phyloP scores from a whole-genome alignment of 2,329 filamentous ascomycete genomes.

The Capronia coronata region DNA sequence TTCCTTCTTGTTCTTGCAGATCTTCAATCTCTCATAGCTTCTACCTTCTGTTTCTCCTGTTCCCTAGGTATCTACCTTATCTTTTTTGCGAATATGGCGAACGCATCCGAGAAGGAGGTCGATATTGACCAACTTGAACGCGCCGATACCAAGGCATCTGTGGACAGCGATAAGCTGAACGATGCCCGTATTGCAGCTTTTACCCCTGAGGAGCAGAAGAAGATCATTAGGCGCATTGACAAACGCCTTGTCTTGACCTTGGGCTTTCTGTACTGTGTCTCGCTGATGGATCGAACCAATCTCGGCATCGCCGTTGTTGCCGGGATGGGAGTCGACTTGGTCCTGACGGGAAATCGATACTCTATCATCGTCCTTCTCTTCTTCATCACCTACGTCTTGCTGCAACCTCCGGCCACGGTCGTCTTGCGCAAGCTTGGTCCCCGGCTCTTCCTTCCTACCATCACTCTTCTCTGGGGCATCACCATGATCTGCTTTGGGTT shows the following conservation, averaged over 20 bases:
- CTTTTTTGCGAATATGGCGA: slow-evolving; percentile 2
- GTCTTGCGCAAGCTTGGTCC: slow-evolving; percentile 59
- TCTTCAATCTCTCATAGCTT: background rate
- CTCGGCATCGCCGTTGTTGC: slow-evolving; percentile 67
- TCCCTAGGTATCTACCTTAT: background rate
- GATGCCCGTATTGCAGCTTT: slow-evolving; percentile 18
- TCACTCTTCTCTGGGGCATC: slow-evolving; percentile 42
- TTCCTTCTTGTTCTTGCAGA: background rate
- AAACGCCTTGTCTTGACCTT: slow-evolving; percentile 56
- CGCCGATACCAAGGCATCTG: slow-evolving; percentile 9
- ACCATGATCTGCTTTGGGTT: slow-evolving; percentile 36
- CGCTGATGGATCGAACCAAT: slow-evolving; percentile 74
- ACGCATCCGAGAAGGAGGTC: slow-evolving; percentile 9
- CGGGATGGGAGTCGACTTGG: slow-evolving; percentile 36
- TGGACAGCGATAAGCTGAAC: slow-evolving; percentile 10
- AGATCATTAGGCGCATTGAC: slow-evolving; percentile 65
- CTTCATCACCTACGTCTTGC: slow-evolving; percentile 65
- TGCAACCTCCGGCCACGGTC: slow-evolving; percentile 65
- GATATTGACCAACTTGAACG: slow-evolving; percentile 15
- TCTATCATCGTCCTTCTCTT: slow-evolving; percentile 66
- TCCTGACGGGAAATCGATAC: slow-evolving; percentile 29
- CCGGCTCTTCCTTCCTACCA: slow-evolving; percentile 30
- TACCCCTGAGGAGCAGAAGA: slow-evolving; percentile 53
- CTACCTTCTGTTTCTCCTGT: background rate
- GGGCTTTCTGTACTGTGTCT: slow-evolving; percentile 65